Conservation (phyloP, 352 stramenopile genomes). For the Blastocystis sp. region DNA sequence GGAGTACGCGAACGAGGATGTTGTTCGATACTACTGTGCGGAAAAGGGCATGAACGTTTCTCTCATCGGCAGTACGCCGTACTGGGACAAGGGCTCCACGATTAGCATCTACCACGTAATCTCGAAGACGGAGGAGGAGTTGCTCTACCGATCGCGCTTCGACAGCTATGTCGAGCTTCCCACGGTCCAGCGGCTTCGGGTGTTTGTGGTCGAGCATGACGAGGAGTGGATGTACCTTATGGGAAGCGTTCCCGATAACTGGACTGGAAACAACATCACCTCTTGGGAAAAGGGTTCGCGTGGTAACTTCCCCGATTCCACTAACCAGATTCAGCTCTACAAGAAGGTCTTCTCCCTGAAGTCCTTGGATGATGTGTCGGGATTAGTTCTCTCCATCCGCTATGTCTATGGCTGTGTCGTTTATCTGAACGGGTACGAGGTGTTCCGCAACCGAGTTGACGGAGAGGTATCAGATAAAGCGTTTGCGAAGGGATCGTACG, state of each 20-base stretch:
- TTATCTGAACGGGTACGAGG: slow-evolving; percentile 7
- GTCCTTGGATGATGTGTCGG: background rate
- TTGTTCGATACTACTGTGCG: too few relatives aligned
- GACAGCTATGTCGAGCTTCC: too few relatives aligned
- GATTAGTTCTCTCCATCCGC: background rate
- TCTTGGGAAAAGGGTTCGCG: background rate
- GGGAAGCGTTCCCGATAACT: background rate
- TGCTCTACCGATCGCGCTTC: too few relatives aligned
- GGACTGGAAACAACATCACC: background rate
- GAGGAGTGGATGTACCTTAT: background rate
- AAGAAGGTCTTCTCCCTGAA: background rate
- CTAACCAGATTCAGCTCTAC: slow-evolving; percentile 14
- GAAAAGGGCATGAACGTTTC: too few relatives aligned
- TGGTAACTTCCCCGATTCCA: background rate
- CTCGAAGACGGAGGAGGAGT: too few relatives aligned
- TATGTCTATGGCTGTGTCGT: background rate
- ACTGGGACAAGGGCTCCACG: too few relatives aligned
- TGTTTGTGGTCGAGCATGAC: background rate
- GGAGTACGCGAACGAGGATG: too few relatives aligned
- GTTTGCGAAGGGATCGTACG: background rate
- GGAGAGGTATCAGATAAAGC: background rate
- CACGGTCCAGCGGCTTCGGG: too few relatives aligned
- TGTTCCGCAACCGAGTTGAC: background rate
- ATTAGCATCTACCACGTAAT: too few relatives aligned
- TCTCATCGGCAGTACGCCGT: too few relatives aligned